Conservation (phyloP, 805 yeast species). For the Pichia rugopelliculosa region DNA sequence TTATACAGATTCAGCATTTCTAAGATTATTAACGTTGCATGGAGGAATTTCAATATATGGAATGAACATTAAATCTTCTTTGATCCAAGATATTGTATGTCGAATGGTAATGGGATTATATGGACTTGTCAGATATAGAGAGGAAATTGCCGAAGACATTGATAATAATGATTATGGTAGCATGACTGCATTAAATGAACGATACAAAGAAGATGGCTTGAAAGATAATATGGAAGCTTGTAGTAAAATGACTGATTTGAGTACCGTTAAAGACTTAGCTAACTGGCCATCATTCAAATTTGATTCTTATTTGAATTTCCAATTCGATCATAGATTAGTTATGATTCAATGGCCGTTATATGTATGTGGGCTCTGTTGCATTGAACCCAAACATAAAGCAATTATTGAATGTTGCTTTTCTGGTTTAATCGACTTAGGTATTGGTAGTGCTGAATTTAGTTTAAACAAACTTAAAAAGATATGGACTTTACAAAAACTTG, state of each 20-base stretch:
- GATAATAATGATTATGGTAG: neutral
- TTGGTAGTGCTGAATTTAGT: constrained; percentile 31
- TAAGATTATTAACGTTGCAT: constrained; percentile 31
- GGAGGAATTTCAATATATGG: constrained; percentile 19
- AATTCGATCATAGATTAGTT: constrained; percentile 29
- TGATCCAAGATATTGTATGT: constrained; percentile 26
- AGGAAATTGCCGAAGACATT: constrained; percentile 3
- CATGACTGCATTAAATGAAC: constrained; percentile 1
- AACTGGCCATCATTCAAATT: constrained; percentile 17
- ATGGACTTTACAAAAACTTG: constrained; percentile 26
- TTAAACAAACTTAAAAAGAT: constrained; percentile 24
- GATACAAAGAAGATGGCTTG: neutral
- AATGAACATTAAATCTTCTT: constrained; percentile 19
- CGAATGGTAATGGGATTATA: constrained; percentile 25
- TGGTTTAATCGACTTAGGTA: constrained; percentile 28
- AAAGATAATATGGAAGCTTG: neutral
- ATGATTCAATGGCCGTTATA: constrained; percentile 34
- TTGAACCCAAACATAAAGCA: constrained; percentile 24
- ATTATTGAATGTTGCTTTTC: constrained; percentile 30
- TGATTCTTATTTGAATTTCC: constrained; percentile 25
- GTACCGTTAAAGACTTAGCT: neutral
- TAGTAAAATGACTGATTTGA: neutral
- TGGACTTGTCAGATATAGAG: constrained; percentile 17
- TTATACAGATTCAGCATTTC: constrained; percentile 32
- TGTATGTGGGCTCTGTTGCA: constrained; percentile 29